A percentile compares a stretch with the other conserved stretches of the same genome.
These are phyloP conservation scores for Monilinia polystroma DNA, from an alignment of 2,329 filamentous ascomycete species.

Conservation along the genomic window DNA sequence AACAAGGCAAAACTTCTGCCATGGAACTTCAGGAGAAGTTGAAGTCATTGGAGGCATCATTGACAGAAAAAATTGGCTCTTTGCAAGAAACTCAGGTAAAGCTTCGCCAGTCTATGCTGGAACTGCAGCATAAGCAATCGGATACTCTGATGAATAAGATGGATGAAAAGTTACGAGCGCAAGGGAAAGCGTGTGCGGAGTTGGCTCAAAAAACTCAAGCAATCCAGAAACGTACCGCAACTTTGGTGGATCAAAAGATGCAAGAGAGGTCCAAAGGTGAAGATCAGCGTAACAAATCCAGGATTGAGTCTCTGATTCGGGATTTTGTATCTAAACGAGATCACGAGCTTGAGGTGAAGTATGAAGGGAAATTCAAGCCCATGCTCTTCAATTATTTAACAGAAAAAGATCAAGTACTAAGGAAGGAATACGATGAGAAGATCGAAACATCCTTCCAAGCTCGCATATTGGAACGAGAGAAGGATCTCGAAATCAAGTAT, in stretches of 20 bases:
- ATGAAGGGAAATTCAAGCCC: conserved; percentile 21
- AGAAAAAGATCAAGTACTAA: conserved; percentile 8
- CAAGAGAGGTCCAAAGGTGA: neutral
- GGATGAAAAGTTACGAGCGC: neutral
- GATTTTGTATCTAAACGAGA: conserved; percentile 12
- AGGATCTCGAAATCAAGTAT: conserved; percentile 19
- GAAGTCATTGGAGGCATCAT: neutral
- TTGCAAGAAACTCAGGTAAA: conserved; percentile 3
- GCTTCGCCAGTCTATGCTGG: neutral
- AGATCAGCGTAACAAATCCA: neutral
- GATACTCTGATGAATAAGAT: conserved; percentile 1
- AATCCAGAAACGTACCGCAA: neutral
- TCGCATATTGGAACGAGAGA: conserved; percentile 3
- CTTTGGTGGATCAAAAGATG: conserved; percentile 2
- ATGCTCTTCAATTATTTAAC: conserved; percentile 6
- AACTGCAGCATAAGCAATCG: conserved; percentile 4
- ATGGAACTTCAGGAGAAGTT: neutral
- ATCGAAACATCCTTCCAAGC: neutral
- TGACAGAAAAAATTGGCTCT: conserved; percentile 6
- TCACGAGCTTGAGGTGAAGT: conserved; percentile 12
- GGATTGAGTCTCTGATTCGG: neutral
- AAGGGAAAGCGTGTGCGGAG: neutral
- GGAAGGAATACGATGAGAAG: conserved; percentile 8
- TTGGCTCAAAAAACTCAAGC: neutral
- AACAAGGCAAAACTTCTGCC: neutral